Evolutionary conservation across 2,329 filamentous ascomycete species (phyloP), one percentile per base, ranked within the genome.

Genomic region (Penicillium rolfsii): DNA sequence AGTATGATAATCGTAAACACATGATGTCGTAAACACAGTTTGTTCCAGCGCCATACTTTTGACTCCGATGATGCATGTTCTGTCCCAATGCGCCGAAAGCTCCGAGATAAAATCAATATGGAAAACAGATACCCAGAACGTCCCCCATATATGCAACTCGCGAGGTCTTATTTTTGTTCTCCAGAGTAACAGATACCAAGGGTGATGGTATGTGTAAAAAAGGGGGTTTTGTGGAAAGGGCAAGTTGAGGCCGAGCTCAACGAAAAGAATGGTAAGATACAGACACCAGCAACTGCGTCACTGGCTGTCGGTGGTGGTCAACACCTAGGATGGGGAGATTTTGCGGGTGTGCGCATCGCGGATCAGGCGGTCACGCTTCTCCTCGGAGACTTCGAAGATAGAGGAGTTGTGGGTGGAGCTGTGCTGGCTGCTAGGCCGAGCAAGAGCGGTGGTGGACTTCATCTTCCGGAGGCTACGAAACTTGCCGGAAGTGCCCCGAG

Each of bases 381-480:
- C 79, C 57, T 82, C 80, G 35, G 83, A 80, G 35, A 79, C 75
- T 55, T 84, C 80, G 67, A 83, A 84, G 22, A 72, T 68, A 5
- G 81, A 77, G 7, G 80, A 77, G 22, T 70, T 71, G 45, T 74
- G 73, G 16, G 68, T 68, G 26, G 72, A 72, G 63, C 72, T 74
- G 6, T 61, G 62, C 38, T 71, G 65, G 40, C 75, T 73, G 4
- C 74, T 72, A 26, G 69, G 67, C 26, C 72, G 71, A 57, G 83
- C 79, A 26, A 85, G 78, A 43, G 85, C 80, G 61, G 79, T 79
- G 52, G 80, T 81, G 55, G 84, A 83, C 50, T 83, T 83, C 73
- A 88, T 86, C 65, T 76, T 77, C 50, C 55, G 62, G 48, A 68
- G 33, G 50, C 52, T 64, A 41, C 67, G 67, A 14, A 60, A 48